Percentiles rank a stretch among this genome's conserved stretches.
Conservation (phyloP, 495 filamentous ascomycete species). For the Staphylotrichum longicolle region DNA sequence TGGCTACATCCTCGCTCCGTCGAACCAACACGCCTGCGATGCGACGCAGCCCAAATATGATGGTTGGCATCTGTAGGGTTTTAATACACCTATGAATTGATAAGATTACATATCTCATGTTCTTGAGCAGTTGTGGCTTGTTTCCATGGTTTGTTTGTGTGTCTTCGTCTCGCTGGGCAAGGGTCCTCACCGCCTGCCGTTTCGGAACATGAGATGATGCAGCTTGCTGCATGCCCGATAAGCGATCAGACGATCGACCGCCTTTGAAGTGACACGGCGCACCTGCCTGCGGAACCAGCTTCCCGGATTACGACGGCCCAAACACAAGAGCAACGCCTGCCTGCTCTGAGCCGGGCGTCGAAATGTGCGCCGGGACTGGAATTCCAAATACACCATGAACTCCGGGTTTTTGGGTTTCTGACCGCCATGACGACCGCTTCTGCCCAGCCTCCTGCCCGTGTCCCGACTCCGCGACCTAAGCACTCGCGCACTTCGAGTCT, state of each 20-base stretch:
- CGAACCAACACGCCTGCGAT: too few relatives aligned
- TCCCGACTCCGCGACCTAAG: constrained; percentile 26
- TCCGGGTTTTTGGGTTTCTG: constrained; percentile 10
- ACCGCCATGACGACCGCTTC: constrained; percentile 31
- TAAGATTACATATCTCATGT: too few relatives aligned
- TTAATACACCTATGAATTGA: too few relatives aligned
- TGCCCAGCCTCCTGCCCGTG: constrained; percentile 27
- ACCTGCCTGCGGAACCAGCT: neutral
- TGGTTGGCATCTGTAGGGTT: too few relatives aligned
- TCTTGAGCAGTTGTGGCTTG: neutral
- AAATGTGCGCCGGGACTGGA: neutral
- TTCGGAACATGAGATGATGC: constrained; percentile 16
- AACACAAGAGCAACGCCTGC: constrained; percentile 11
- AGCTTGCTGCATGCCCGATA: constrained; percentile 15
- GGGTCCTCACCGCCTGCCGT: constrained; percentile 30
- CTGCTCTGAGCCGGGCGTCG: neutral
- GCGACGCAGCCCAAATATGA: too few relatives aligned
- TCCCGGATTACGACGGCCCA: neutral
- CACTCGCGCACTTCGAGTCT: constrained; percentile 18
- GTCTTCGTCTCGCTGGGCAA: neutral
- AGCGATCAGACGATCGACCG: constrained; percentile 16
- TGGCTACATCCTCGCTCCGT: too few relatives aligned
- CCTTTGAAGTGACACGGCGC: constrained; percentile 1
- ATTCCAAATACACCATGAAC: neutral
- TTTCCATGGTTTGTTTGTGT: neutral